These are phyloP conservation scores for Penicillium soppii DNA, from an alignment of 495 filamentous ascomycete species.

Conservation along the genomic window DNA sequence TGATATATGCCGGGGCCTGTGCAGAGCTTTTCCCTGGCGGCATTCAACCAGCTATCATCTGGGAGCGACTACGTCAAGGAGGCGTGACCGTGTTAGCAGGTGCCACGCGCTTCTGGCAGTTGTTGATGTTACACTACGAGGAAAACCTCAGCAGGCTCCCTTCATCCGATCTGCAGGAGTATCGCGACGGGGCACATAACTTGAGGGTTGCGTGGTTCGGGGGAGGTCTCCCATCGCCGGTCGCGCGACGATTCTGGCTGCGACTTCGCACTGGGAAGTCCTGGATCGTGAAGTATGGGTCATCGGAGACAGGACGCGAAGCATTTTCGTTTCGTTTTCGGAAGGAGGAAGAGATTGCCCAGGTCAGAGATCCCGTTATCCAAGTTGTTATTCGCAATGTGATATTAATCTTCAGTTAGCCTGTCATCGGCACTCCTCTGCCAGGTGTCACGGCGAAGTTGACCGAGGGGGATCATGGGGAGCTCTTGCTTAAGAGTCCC, in stretches of 20 bases:
- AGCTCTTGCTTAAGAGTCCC: conserved; percentile 1
- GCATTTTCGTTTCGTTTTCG: not conserved
- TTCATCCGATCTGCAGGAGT: not conserved
- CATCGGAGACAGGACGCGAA: not conserved
- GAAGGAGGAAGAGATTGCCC: not conserved
- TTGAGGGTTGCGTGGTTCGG: not conserved
- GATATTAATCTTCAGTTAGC: not conserved
- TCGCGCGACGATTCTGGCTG: not conserved
- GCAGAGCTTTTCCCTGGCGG: not conserved
- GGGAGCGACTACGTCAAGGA: not conserved
- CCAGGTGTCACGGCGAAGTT: not conserved
- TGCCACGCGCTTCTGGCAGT: not conserved
- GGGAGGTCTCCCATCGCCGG: not conserved
- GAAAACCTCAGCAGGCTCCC: not conserved
- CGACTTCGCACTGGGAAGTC: not conserved
- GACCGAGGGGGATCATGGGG: not conserved
- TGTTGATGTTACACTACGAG: not conserved
- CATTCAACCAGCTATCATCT: not conserved
- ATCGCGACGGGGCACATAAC: not conserved
- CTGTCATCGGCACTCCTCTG: not conserved
- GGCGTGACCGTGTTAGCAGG: not conserved
- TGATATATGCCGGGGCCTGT: not conserved
- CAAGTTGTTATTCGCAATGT: not conserved
- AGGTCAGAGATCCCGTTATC: not conserved
- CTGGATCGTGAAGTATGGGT: not conserved